Conservation (phyloP, 192 early-diverging fungal genomes). For the Paraglomus occultum region DNA sequence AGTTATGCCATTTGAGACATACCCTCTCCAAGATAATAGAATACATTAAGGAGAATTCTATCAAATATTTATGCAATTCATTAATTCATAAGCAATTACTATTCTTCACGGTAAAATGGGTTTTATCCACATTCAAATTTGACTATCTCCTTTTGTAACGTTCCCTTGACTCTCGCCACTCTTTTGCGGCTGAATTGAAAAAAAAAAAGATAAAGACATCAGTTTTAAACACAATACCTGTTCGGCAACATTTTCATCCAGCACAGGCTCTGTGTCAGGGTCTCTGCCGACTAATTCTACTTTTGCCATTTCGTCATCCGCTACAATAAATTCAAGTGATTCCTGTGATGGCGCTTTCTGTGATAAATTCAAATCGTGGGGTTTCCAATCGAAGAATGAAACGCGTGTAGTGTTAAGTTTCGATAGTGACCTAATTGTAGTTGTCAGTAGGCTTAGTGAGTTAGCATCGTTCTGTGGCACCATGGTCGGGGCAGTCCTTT, state of each 20-base stretch:
- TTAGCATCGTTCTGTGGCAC: neutral
- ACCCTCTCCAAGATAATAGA: neutral
- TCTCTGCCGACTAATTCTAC: constrained; percentile 41
- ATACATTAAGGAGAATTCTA: neutral
- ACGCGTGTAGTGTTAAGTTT: constrained; percentile 1
- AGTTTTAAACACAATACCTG: constrained; percentile 37
- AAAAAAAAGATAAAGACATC: constrained; percentile 12
- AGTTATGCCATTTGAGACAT: neutral
- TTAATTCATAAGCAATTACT: neutral
- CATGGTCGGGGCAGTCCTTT: constrained; percentile 17
- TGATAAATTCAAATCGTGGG: neutral
- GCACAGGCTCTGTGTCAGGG: constrained; percentile 45
- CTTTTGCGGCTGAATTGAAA: neutral
- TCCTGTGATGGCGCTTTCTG: constrained; percentile 9
- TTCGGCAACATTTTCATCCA: constrained; percentile 44
- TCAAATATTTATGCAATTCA: neutral
- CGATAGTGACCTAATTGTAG: constrained; percentile 14
- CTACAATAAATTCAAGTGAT: neutral
- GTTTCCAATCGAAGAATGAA: constrained; percentile 12
- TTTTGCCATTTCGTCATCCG: constrained; percentile 29
- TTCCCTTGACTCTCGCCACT: neutral
- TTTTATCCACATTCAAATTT: neutral
- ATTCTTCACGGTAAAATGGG: neutral
- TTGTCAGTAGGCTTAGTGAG: constrained; percentile 24
- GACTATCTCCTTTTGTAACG: too few relatives aligned